phyloP scores from a whole-genome alignment of 1,284 basidiomycete species.

The Ustilago tritici region DNA sequence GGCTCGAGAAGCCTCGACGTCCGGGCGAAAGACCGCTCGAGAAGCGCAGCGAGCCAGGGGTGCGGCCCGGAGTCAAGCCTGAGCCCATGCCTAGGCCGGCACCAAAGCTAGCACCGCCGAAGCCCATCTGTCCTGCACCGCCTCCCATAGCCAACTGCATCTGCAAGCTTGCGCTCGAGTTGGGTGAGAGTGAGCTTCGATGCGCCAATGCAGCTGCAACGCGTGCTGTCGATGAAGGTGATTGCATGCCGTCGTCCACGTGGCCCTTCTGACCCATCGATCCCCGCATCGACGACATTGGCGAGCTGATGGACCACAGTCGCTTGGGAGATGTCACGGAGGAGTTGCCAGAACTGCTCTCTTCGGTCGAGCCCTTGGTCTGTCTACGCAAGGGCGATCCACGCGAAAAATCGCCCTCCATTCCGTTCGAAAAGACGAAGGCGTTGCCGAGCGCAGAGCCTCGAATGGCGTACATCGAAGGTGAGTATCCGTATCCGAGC shows the following conservation, averaged over 20 bases:
- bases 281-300: constrained; percentile 49
- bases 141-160: constrained; percentile 51
- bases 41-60: constrained; percentile 40
- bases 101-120: constrained; percentile 34
- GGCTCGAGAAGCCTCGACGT: constrained; percentile 29
- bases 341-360: constrained; percentile 24
- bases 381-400: constrained; percentile 47
- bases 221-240: constrained; percentile 43
- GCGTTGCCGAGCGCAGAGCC: constrained; percentile 43
- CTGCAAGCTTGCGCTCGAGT: constrained; percentile 44
- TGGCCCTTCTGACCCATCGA: constrained; percentile 26
- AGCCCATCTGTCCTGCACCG: constrained; percentile 29
- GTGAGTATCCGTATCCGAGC: constrained; percentile 45
- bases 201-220: constrained; percentile 45
- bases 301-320: constrained; percentile 54
- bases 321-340: constrained; percentile 48
- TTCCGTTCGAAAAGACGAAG: constrained; percentile 40
- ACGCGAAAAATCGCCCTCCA: constrained; percentile 37
- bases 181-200: constrained; percentile 48
- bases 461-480: constrained; percentile 42
- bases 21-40: constrained; percentile 45
- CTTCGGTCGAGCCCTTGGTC: constrained; percentile 26
- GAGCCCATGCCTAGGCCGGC: constrained; percentile 46
- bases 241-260: constrained; percentile 29
- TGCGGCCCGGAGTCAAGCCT: constrained; percentile 40